Base-by-base conservation (phyloP, 2,329 filamentous ascomycete genomes). In the Exophiala lecanii-corni region DNA sequence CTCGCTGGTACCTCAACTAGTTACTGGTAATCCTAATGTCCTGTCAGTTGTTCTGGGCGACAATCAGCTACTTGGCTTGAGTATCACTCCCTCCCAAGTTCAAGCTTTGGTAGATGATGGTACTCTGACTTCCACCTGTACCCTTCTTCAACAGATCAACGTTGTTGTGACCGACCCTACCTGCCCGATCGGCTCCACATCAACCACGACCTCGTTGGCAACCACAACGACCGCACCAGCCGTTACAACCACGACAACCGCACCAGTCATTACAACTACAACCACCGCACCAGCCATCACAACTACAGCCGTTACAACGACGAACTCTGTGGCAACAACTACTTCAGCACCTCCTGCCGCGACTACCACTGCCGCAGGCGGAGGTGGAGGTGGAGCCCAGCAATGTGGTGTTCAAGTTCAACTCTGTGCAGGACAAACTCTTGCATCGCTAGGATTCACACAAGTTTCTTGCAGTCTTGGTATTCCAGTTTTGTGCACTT, bases 381-480 rank as follows among this genome's bases (percentile, higher is more conserved):
- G 25, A 7, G 33, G 33, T 18, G 33, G 33, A 6, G 33, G 33
- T 12, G 5, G 15, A 16, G 9, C 10, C 6, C 39, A 21, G n/a
- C 41, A 38, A 16, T 43, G 41, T 28, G 41, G 41, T 31, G 19
- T 38, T 12, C 19, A 16, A n/a, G 41, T 43, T 13, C 23, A 34
- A 17, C 34, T 43, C 17, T 38, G 41, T 43, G 34, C 20, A n/a
- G 41, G 41, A 9, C 41, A 43, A 20, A 43, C 41, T 6, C 41
- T 38, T 31, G 21, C 19, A 15, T 25, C 18, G 23, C 21, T 43
- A 9, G 41, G 41, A 4, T 25, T 43, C 13, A 37, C 40, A 12
- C 10, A 15, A n/a, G 41, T 43, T 9, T 16, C 41, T 32, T 43
- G 41, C 23, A 16, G 21, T 26, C 9, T n/a, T 13, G 41, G 21